phyloP scores from a whole-genome alignment of 2,329 filamentous ascomycete species.

The Penicillium sp. region DNA sequence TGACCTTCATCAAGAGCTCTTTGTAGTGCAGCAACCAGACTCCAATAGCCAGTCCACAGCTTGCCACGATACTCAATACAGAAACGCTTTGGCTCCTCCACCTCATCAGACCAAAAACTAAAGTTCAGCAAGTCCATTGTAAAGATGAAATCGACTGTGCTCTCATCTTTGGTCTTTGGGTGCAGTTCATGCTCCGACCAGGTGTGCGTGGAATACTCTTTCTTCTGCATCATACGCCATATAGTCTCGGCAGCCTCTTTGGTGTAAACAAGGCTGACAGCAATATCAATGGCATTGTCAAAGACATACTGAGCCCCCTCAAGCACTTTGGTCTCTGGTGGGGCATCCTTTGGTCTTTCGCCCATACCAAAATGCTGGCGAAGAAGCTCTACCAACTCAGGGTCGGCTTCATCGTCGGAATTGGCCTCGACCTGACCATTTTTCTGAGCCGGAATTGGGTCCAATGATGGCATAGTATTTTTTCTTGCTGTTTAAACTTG shows the following conservation, averaged over 20 bases:
- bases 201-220: constrained; percentile 75
- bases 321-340: constrained; percentile 78
- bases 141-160: constrained; percentile 87
- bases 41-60: constrained; percentile 93
- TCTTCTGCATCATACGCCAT: constrained; percentile 76
- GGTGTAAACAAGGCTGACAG: constrained; percentile 76
- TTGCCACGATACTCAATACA: constrained; percentile 76
- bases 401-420: constrained; percentile 90
- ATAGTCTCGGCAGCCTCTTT: constrained; percentile 80
- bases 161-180: constrained; percentile 75
- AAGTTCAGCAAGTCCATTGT: constrained; percentile 97
- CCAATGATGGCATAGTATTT: constrained; percentile 18
- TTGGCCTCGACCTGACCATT: constrained; percentile 48
- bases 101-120: constrained; percentile 83
- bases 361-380: constrained; percentile 72
- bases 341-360: constrained; percentile 50
- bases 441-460: constrained; percentile 13
- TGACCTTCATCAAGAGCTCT: constrained; percentile 83
- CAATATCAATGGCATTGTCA: constrained; percentile 90
- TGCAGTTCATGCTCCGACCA: constrained; percentile 91
- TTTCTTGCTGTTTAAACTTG: not conserved
- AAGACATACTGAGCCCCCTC: constrained; percentile 81
- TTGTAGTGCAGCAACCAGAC: constrained; percentile 81
- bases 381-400: constrained; percentile 80
- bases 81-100: constrained; percentile 67